Conservation (phyloP, 2,329 filamentous ascomycete species). For the Hypoxylon sp. region DNA sequence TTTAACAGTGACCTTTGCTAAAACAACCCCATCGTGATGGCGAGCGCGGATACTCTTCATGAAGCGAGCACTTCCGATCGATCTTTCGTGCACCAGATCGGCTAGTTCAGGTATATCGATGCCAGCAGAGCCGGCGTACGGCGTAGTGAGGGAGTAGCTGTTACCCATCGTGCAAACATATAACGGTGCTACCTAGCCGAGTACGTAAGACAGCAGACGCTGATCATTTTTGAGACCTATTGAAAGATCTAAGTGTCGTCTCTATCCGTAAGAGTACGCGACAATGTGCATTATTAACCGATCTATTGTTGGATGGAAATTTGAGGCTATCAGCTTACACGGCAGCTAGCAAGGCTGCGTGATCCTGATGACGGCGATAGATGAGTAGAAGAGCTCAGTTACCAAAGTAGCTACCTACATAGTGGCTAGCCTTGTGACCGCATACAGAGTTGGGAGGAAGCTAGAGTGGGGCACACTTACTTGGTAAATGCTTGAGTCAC, state of each 20-base stretch:
- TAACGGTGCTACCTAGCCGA: conserved; percentile 49
- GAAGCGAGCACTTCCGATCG: conserved; percentile 90
- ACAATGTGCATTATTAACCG: conserved; percentile 5
- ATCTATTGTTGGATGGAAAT: conserved; percentile 25
- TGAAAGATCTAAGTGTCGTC: conserved; percentile 2
- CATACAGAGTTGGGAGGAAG: conserved; percentile 2
- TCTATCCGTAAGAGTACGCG: neutral
- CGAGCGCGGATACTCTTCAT: conserved; percentile 96
- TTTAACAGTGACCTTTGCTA: conserved; percentile 96
- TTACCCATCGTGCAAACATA: conserved; percentile 81
- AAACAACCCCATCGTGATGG: conserved; percentile 89
- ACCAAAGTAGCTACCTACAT: neutral
- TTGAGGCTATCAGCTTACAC: conserved; percentile 27
- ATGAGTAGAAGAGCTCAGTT: conserved; percentile 23
- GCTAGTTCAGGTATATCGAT: conserved; percentile 95
- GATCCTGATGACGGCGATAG: conserved; percentile 31
- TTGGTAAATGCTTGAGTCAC: conserved; percentile 1
- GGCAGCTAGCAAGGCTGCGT: conserved; percentile 34
- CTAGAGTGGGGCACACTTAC: conserved; percentile 11
- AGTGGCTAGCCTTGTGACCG: conserved; percentile 16
- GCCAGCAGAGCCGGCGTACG: conserved; percentile 90
- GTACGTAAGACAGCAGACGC: conserved; percentile 28
- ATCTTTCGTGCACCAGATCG: conserved; percentile 92
- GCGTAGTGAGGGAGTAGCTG: conserved; percentile 93
- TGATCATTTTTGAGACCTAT: conserved; percentile 42